phyloP scores from a whole-genome alignment of 768 basidiomycete species.

The Punctularia strigosozonata region DNA sequence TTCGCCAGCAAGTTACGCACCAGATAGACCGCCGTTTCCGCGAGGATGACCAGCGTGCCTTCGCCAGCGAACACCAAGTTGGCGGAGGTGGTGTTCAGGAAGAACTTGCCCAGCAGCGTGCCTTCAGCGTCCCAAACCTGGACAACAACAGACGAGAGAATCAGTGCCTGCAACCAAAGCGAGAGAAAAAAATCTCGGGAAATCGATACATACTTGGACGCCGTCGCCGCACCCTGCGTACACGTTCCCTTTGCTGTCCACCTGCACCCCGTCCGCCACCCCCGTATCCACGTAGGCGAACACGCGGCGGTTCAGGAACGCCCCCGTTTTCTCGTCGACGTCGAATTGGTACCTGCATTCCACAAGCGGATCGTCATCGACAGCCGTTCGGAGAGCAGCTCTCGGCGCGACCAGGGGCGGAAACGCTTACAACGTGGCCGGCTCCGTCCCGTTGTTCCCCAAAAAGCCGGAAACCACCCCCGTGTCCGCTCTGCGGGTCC shows the following conservation, averaged over 20 bases:
- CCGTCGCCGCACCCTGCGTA: slow-evolving; percentile 64
- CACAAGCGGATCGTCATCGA: not conserved
- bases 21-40: slow-evolving; percentile 26
- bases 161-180: not conserved
- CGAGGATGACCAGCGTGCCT: slow-evolving; percentile 26
- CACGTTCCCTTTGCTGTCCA: slow-evolving; percentile 54
- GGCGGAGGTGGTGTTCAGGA: slow-evolving; percentile 26
- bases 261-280: slow-evolving; percentile 54
- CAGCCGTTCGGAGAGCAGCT: not conserved
- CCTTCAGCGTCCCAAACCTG: slow-evolving; percentile 46
- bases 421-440: slow-evolving; percentile 51
- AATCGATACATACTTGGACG: slow-evolving; percentile 31
- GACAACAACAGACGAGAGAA: not conserved
- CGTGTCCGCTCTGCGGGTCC: slow-evolving; percentile 34
- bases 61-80: slow-evolving; percentile 30
- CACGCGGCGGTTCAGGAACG: slow-evolving; percentile 48
- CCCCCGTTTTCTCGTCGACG: slow-evolving; percentile 40
- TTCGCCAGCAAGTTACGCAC: slow-evolving; percentile 23
- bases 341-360: slow-evolving; percentile 52
- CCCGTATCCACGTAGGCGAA: slow-evolving; percentile 61
- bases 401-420: not conserved
- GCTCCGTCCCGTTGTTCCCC: slow-evolving; percentile 42
- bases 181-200: too few relatives aligned
- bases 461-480: slow-evolving; percentile 32
- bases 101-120: slow-evolving; percentile 54